These are phyloP conservation scores for Liriodendron chinense DNA, from an alignment of 164 flowering plant genomes.

Conservation along the genomic window DNA sequence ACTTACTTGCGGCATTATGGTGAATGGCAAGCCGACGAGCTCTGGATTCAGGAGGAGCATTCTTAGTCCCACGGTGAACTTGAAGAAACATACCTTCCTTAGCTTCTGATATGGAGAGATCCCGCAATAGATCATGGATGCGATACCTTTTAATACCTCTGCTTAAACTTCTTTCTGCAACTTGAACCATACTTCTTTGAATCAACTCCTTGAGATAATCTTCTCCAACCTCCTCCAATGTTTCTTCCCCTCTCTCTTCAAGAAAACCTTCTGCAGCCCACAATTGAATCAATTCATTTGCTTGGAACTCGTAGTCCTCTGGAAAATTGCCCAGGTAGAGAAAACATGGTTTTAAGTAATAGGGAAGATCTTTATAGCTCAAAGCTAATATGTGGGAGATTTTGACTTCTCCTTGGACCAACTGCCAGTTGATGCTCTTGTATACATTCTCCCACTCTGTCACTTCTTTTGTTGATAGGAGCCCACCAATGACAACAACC, in stretches of 20 bases:
- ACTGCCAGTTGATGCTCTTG: neutral
- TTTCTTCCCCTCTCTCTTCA: neutral
- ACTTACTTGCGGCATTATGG: neutral
- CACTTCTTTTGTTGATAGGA: neutral
- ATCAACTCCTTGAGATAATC: neutral
- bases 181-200: slow-evolving; percentile 5
- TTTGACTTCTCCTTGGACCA: neutral
- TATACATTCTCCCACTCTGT: neutral
- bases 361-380: slow-evolving; percentile 4
- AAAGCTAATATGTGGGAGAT: neutral
- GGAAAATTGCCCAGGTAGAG: neutral
- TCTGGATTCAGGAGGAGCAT: neutral
- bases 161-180: neutral
- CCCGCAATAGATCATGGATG: slow-evolving; percentile 1
- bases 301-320: neutral
- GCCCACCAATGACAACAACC: slow-evolving; percentile 10
- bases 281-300: neutral
- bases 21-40: neutral
- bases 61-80: neutral
- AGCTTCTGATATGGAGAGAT: neutral
- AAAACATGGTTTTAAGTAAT: slow-evolving; percentile 4
- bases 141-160: neutral
- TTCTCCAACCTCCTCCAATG: slow-evolving; percentile 2
- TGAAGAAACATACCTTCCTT: neutral
- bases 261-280: slow-evolving; percentile 7